phyloP scores from a whole-genome alignment of 441 rosid species.

The Euphorbia corollata region DNA sequence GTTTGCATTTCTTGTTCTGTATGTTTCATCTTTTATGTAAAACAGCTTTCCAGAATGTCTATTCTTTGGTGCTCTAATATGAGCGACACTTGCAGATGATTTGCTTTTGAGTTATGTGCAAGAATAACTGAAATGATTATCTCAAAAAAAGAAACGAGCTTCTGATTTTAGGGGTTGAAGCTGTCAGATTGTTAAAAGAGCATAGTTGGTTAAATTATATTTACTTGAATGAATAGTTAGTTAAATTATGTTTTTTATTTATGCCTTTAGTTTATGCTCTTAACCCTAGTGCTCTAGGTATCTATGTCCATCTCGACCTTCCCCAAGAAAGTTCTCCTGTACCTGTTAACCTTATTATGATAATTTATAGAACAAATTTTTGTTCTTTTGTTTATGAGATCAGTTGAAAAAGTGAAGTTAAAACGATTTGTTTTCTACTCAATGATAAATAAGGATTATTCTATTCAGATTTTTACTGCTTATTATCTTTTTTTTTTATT shows the following conservation, averaged over 20 bases:
- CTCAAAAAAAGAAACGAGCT: background rate
- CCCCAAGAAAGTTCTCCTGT: background rate
- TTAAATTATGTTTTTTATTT: background rate
- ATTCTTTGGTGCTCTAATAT: background rate
- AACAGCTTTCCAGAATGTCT: background rate
- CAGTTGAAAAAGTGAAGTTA: background rate
- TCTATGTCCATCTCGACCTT: background rate
- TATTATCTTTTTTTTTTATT: background rate
- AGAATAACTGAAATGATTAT: background rate
- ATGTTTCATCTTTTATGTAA: background rate
- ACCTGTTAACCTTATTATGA: background rate
- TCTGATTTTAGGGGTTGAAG: background rate
- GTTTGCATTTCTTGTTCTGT: slow-evolving; percentile 12
- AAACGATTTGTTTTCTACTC: slow-evolving; percentile 5
- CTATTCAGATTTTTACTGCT: slow-evolving; percentile 16
- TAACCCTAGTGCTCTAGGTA: background rate
- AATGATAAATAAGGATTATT: background rate
- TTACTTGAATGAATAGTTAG: background rate
- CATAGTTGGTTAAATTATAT: background rate
- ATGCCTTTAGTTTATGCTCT: background rate
- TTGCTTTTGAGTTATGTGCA: background rate
- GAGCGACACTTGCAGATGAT: background rate
- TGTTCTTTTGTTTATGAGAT: background rate
- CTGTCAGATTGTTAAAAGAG: background rate
- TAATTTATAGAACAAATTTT: background rate